Percentiles rank a stretch among this genome's conserved stretches.
These are phyloP conservation scores for Prunus yedoensis DNA, from an alignment of 331 rosid genomes.

Conservation along the genomic window DNA sequence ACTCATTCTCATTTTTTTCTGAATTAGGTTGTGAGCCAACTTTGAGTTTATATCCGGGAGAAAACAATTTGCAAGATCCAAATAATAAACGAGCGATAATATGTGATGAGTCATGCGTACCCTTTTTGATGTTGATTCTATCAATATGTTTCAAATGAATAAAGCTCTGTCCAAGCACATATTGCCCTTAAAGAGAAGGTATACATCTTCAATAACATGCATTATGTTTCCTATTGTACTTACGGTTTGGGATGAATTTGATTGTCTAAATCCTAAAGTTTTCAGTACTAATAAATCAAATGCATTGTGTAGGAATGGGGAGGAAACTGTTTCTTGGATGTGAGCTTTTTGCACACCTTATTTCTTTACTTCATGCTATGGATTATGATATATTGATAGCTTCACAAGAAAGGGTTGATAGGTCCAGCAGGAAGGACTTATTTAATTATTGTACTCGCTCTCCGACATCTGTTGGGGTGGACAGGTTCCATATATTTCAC, in stretches of 20 bases:
- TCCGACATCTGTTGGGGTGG: background rate
- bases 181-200: slow-evolving; percentile 38
- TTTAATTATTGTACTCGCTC: background rate
- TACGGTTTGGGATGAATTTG: background rate
- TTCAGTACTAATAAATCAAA: background rate
- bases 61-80: slow-evolving; percentile 75
- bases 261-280: background rate
- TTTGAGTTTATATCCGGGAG: slow-evolving; percentile 78
- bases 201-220: slow-evolving; percentile 13
- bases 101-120: slow-evolving; percentile 69
- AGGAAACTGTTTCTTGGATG: background rate
- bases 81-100: slow-evolving; percentile 60
- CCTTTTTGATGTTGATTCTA: slow-evolving; percentile 51
- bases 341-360: background rate
- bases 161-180: slow-evolving; percentile 48
- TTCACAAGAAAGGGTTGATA: background rate
- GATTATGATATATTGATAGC: background rate
- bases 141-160: slow-evolving; percentile 57
- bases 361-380: background rate
- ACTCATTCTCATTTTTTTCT: slow-evolving; percentile 1
- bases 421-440: background rate
- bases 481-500: background rate
- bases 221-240: background rate
- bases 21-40: slow-evolving; percentile 80
- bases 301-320: background rate